These are phyloP conservation scores for Boletus reticuloceps DNA, from an alignment of 768 basidiomycete species.

Conservation along the genomic window DNA sequence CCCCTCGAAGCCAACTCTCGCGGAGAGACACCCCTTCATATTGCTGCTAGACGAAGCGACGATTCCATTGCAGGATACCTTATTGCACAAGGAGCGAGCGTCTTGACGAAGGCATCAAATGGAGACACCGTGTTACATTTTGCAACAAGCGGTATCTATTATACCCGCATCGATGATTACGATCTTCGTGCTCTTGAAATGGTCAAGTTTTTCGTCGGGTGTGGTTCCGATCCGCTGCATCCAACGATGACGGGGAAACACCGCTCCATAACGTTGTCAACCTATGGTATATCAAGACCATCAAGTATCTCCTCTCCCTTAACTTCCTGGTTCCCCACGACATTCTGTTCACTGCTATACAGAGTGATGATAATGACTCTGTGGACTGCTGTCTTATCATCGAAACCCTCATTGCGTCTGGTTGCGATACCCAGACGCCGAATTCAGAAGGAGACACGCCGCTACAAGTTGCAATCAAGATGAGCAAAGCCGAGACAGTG, in stretches of 20 bases:
- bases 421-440: background rate
- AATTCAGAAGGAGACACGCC: background rate
- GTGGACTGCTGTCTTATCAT: background rate
- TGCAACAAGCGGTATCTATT: background rate
- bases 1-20: background rate
- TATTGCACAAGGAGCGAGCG: background rate
- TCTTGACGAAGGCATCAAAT: background rate
- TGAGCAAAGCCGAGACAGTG: background rate
- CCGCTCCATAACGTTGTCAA: background rate
- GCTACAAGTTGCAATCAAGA: background rate
- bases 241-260: background rate
- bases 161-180: background rate
- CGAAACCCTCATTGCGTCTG: background rate
- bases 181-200: background rate
- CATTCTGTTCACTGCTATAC: background rate
- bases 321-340: background rate
- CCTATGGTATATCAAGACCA: background rate
- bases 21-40: background rate
- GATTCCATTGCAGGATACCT: background rate
- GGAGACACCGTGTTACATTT: no score
- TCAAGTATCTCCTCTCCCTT: background rate
- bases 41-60: background rate
- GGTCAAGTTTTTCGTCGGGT: background rate
- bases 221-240: background rate
- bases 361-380: background rate